phyloP scores from a whole-genome alignment of 2,329 filamentous ascomycete species.

The Aspergillus fischeri region DNA sequence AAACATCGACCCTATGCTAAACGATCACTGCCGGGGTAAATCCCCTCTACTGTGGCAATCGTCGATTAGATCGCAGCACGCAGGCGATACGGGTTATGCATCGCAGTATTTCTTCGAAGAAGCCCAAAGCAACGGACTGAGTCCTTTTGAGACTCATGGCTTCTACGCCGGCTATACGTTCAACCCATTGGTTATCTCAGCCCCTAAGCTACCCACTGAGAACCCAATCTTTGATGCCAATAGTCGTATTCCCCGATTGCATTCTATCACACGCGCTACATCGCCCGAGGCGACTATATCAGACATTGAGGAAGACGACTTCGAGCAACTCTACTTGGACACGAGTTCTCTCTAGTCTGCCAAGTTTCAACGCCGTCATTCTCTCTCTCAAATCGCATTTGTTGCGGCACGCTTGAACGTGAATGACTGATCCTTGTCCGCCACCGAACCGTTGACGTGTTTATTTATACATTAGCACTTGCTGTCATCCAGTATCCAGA shows the following conservation, averaged over 20 bases:
- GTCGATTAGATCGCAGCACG: constrained; percentile 15
- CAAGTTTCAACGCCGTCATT: background rate
- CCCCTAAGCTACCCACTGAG: constrained; percentile 15
- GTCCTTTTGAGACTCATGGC: constrained; percentile 21
- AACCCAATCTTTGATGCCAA: constrained; percentile 18
- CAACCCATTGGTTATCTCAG: constrained; percentile 33
- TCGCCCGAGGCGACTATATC: constrained; percentile 35
- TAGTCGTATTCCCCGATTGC: constrained; percentile 10
- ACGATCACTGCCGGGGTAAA: constrained; percentile 22
- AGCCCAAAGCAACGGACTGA: constrained; percentile 17
- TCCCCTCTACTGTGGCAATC: constrained; percentile 23
- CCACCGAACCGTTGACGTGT: background rate
- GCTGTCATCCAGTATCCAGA: background rate
- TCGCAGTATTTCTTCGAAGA: constrained; percentile 26
- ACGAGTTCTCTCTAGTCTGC: constrained; percentile 19
- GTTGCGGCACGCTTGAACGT: background rate
- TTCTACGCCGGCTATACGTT: constrained; percentile 24
- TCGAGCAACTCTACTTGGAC: constrained; percentile 31
- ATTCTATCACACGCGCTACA: constrained; percentile 12
- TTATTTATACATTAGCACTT: background rate
- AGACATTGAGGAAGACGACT: constrained; percentile 31
- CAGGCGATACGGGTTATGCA: constrained; percentile 17
- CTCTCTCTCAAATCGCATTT: background rate
- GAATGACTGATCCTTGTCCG: background rate
- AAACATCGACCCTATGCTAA: constrained; percentile 35